These are phyloP conservation scores for Taiozyma onychis DNA, from an alignment of 1,139 yeast species.

Conservation along the genomic window DNA sequence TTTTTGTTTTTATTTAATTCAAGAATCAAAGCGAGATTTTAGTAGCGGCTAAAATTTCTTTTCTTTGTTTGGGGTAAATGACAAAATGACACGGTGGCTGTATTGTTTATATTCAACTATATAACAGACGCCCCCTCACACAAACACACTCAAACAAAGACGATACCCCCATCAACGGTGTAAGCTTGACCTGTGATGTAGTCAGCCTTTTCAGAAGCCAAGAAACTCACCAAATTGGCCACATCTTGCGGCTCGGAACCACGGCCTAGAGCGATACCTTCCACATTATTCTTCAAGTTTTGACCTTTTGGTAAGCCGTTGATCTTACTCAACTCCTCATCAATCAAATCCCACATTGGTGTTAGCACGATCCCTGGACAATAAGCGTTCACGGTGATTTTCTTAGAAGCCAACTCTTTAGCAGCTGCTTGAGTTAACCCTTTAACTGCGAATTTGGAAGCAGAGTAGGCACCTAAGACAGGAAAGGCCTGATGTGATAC, in stretches of 20 bases:
- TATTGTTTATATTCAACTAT: too few species aligned
- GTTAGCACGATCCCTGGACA: slow-evolving; percentile 29
- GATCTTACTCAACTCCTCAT: slow-evolving; percentile 19
- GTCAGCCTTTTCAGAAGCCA: slow-evolving; percentile 35
- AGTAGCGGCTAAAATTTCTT: too few species aligned
- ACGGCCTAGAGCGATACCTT: slow-evolving; percentile 22
- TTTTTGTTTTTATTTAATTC: too few species aligned
- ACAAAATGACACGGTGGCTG: too few species aligned
- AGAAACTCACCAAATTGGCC: slow-evolving; percentile 26
- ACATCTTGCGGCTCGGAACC: slow-evolving; percentile 24
- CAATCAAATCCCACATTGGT: slow-evolving; percentile 27
- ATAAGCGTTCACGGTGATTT: slow-evolving; percentile 26
- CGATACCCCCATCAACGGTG: slow-evolving; percentile 38
- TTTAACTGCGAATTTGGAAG: slow-evolving; percentile 27
- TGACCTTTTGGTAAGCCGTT: slow-evolving; percentile 21
- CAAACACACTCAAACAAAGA: slow-evolving; percentile 2
- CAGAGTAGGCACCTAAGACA: slow-evolving; percentile 22
- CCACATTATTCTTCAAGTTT: slow-evolving; percentile 17
- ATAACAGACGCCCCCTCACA: too few species aligned
- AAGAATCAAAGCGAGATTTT: too few species aligned
- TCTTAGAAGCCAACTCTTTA: slow-evolving; percentile 23
- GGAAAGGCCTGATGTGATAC: slow-evolving; percentile 22
- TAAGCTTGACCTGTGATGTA: slow-evolving; percentile 41
- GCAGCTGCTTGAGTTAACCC: slow-evolving; percentile 29
- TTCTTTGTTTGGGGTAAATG: too few species aligned